Conservation (phyloP, 2,329 filamentous ascomycete genomes). For the Fusarium longipes region DNA sequence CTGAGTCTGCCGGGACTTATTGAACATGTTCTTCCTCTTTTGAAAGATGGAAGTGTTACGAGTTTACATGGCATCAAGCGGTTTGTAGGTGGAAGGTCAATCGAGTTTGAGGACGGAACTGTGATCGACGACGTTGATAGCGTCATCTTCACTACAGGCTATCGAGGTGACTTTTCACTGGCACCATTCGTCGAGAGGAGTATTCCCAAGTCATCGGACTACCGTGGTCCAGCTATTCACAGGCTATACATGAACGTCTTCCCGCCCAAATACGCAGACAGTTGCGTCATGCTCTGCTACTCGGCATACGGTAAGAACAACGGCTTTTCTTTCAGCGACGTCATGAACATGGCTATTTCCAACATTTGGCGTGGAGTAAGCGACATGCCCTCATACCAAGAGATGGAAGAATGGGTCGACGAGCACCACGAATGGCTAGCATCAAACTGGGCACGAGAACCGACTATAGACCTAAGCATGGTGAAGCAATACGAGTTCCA, state of each 20-base stretch:
- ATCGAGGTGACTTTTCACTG: constrained; percentile 15
- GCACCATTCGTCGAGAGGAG: constrained; percentile 17
- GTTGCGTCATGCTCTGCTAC: constrained; percentile 25
- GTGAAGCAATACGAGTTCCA: constrained; percentile 51
- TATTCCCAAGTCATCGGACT: background rate
- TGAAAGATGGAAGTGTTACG: constrained; percentile 14
- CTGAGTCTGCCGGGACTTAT: constrained; percentile 17
- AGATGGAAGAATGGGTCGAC: constrained; percentile 32
- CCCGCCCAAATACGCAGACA: constrained; percentile 18
- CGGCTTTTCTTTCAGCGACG: constrained; percentile 31
- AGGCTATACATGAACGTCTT: constrained; percentile 29
- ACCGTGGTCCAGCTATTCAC: constrained; percentile 7
- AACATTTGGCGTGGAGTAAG: constrained; percentile 30
- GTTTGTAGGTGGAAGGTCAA: constrained; percentile 13
- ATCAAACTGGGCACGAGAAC: constrained; percentile 3
- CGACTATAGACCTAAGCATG: constrained; percentile 24
- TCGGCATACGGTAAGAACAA: constrained; percentile 29
- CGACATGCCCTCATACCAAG: background rate
- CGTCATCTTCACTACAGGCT: constrained; percentile 22
- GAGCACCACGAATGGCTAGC: constrained; percentile 26
- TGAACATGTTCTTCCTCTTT: constrained; percentile 13
- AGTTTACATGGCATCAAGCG: constrained; percentile 15
- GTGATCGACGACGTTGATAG: constrained; percentile 13
- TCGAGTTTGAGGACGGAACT: constrained; percentile 30
- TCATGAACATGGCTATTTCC: constrained; percentile 31